Base-by-base conservation (phyloP, 2,329 filamentous ascomycete genomes). In the Didymella glomerata region DNA sequence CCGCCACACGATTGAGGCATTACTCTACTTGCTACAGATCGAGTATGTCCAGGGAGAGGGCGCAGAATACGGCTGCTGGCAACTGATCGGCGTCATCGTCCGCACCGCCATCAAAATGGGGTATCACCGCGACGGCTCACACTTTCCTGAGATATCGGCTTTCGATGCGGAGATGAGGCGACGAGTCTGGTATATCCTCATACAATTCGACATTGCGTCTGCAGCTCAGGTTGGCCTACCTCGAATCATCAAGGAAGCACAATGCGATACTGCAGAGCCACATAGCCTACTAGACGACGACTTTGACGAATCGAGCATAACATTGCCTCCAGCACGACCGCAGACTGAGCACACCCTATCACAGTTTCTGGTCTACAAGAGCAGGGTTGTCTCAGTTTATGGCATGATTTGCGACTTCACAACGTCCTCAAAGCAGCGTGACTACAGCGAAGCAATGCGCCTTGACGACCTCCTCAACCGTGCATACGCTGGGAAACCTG, bases 251-350 rank as follows among this genome's bases (percentile, higher is more conserved):
- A 74, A 76, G 5, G 70, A 77, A 6, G 69, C 75, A 18, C 72
- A 79, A 14, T 73, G 70, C 34, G 82, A 84, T 57, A 80, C 80
- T 0, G 62, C 69, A 16, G 73, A 77, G 34, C 82, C 82, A 1
- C 69, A 70, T 0, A 84, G 84, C 47, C 69, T 83, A 0, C 63
- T 76, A 0, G 82, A 84, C 51, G 64, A 62, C 1, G 82, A 84
- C 41, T 78, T 84, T 44, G 68, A 77, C 34, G 63, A 72, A 9
- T 36, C 61, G 2, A 75, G 72, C 61, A 25, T 66, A 69, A 53
- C 9, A 2, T 18, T 40, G 10, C 36, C 36, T 11, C 18, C 36
- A 4, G 6, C 36, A 8, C n/a, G 36, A 22, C 36, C 36, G 2
- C n/a, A 40, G 9, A 40, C 36, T 7, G 36, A 40, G 36, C 36